Percentiles rank a stretch among this genome's conserved stretches.
Evolutionary conservation across 495 filamentous ascomycete species (phyloP).

Genomic region (Podospora appendiculata): DNA sequence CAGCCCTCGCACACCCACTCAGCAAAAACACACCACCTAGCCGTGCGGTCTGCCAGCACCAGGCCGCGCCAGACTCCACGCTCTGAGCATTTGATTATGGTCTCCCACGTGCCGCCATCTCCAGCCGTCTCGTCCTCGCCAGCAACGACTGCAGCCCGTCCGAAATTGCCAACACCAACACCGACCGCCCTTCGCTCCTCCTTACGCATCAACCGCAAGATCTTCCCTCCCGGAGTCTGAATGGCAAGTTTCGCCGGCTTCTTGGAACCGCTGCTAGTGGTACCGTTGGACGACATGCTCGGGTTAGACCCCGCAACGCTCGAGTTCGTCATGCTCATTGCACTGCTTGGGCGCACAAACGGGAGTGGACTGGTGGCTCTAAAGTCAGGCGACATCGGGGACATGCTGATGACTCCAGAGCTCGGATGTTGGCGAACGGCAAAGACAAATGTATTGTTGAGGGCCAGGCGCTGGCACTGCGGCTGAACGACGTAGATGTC

Average conservation of each 20-base stretch:
- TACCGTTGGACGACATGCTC: constrained; percentile 33
- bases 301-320: constrained; percentile 50
- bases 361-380: constrained; percentile 58
- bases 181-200: constrained; percentile 54
- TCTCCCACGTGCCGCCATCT: constrained; percentile 89
- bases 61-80: constrained; percentile 85
- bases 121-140: constrained; percentile 47
- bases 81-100: constrained; percentile 94
- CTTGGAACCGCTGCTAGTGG: constrained; percentile 30
- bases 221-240: constrained; percentile 92
- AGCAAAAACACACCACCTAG: constrained; percentile 96
- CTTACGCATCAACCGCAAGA: constrained; percentile 82
- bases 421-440: constrained; percentile 88
- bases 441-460: constrained; percentile 98
- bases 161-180: constrained; percentile 29
- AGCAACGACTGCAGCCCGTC: constrained; percentile 23
- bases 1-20: constrained; percentile 68
- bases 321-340: constrained; percentile 72
- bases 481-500: constrained; percentile 95
- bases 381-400: constrained; percentile 39
- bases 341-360: constrained; percentile 66
- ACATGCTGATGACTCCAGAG: constrained; percentile 32
- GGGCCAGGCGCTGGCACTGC: constrained; percentile 74
- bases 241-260: constrained; percentile 96
- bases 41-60: constrained; percentile 90